Base-by-base conservation (phyloP, 768 basidiomycete species). In the Crucibulum laeve region DNA sequence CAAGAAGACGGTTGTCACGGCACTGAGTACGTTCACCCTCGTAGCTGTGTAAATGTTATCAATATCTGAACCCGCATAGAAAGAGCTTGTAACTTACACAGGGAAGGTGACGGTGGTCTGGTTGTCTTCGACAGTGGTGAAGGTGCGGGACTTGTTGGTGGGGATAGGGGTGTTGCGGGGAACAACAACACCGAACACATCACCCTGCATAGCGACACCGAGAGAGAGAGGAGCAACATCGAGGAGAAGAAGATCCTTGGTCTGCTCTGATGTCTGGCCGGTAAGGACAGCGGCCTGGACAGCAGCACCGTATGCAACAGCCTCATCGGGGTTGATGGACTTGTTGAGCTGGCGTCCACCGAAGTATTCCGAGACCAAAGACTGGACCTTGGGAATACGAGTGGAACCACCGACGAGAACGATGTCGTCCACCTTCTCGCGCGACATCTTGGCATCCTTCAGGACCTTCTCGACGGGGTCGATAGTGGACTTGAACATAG, bases 71-170 rank as follows among this genome's bases (percentile, higher is more conserved):
- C 15, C 1, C 15, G 25, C 39, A 41, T 15, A 28, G 34, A 10
- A 25, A 34, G 14, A 21, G 13, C 18, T 8, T 37, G 25, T 51
- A 30, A 61, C 81, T 60, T 72, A 86, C 82, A 99, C 96, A 57
- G 96, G 96, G 91, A 98, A 99, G 53, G 95, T 97, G 73, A 99
- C 96, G 49, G 91, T 95, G 49, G 96, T 99, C 73, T 98, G 96
- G 79, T 98, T 99, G 79, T 99, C 96, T 81, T 99, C 96, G 52
- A 99, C 96, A 43, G 96, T 99, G 55, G 96, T 99, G 80, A 99
- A 99, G 40, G 89, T 90, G 62, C 96, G 80, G 28, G 92, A 94
- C 76, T 98, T 99, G 84, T 94, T 98, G 64, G 95, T 93, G 45
- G 96, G 96, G 68, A 99, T 98, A 58, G 95, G 92, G 53, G 96